These are phyloP conservation scores for Yamadazyma diospyri DNA, from an alignment of 1,139 yeast species.

Conservation along the genomic window DNA sequence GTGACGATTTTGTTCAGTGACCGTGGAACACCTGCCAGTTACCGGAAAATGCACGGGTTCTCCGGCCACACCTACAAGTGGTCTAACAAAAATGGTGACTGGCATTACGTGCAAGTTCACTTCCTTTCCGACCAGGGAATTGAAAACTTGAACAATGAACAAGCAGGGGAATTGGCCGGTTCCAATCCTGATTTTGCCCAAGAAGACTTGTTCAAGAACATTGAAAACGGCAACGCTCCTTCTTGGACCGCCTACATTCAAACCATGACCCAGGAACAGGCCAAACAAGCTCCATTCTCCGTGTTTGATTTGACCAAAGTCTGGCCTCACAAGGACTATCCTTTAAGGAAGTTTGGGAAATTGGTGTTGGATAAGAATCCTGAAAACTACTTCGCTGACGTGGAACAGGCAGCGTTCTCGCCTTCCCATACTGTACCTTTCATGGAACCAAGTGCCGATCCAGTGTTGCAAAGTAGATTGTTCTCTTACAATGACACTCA, in stretches of 20 bases:
- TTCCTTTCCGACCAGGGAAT: slow-evolving; percentile 53
- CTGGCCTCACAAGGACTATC: slow-evolving; percentile 71
- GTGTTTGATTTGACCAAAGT: slow-evolving; percentile 65
- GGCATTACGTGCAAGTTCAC: slow-evolving; percentile 60
- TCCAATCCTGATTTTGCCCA: slow-evolving; percentile 56
- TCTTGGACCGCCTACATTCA: slow-evolving; percentile 59
- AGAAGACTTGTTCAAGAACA: slow-evolving; percentile 51
- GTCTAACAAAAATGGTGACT: slow-evolving; percentile 55
- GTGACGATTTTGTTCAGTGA: slow-evolving; percentile 53
- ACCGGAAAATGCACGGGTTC: slow-evolving; percentile 59
- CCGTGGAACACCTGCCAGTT: slow-evolving; percentile 58
- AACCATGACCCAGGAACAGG: slow-evolving; percentile 58
- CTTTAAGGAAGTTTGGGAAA: slow-evolving; percentile 64
- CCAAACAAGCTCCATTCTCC: slow-evolving; percentile 51
- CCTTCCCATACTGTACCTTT: slow-evolving; percentile 79
- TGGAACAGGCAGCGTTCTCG: slow-evolving; percentile 72
- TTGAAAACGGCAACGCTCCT: slow-evolving; percentile 50
- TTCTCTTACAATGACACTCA: slow-evolving; percentile 82
- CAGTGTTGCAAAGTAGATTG: slow-evolving; percentile 76
- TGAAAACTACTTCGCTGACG: slow-evolving; percentile 67
- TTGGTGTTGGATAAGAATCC: slow-evolving; percentile 62
- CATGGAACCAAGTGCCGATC: slow-evolving; percentile 75
- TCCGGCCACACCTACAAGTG: slow-evolving; percentile 65
- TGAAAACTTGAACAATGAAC: slow-evolving; percentile 46
- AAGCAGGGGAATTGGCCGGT: slow-evolving; percentile 52